Evolutionary conservation across 2,329 filamentous ascomycete genomes (phyloP).

Genomic region (Diplodia mutila): DNA sequence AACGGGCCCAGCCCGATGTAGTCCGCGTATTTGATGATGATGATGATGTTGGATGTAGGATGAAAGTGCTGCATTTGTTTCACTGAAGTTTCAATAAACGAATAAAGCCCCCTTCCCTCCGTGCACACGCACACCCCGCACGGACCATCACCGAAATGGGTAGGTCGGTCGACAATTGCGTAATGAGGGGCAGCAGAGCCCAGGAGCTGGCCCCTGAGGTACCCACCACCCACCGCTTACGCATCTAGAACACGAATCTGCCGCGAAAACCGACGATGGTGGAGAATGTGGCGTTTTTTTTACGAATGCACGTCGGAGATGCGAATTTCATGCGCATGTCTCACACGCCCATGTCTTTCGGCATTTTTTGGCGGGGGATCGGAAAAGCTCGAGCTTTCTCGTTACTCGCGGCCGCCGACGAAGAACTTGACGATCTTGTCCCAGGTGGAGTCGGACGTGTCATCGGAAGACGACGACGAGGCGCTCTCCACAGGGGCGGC

Average conservation of each 20-base stretch:
- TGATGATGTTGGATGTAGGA: not conserved
- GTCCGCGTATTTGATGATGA: not conserved
- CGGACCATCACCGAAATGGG: not conserved
- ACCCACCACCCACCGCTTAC: not conserved
- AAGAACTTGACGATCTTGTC: conserved; percentile 13
- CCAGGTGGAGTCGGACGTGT: not conserved
- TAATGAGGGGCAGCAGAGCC: not conserved
- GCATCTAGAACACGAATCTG: not conserved
- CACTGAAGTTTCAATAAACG: not conserved
- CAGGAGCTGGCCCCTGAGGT: not conserved
- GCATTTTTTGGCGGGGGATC: not conserved
- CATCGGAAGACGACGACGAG: not conserved
- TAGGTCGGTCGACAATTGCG: conserved; percentile 9
- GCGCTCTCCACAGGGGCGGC: not conserved
- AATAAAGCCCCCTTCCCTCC: not conserved
- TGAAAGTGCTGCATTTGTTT: not conserved
- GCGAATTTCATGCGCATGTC: not conserved
- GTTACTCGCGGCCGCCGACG: conserved; percentile 7
- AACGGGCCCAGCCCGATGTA: not conserved
- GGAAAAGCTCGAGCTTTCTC: not conserved
- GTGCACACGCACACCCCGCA: not conserved
- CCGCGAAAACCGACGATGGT: not conserved
- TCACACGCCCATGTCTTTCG: not conserved
- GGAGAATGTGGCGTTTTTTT: not conserved
- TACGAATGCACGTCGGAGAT: not conserved